Base-by-base conservation (phyloP, 345 rosid species). In the Aegle marmelos region DNA sequence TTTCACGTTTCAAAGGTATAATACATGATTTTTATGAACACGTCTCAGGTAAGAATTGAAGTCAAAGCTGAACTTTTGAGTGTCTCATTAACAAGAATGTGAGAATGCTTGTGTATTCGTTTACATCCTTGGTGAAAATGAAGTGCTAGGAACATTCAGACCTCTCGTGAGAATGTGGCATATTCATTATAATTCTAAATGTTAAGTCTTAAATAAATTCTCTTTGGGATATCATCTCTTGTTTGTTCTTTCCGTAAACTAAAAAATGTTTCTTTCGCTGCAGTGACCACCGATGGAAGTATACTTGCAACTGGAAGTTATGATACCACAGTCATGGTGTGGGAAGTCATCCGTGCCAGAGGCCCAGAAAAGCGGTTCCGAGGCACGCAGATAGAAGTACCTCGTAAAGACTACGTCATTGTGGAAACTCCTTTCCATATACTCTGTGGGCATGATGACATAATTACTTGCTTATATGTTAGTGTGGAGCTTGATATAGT, bases 301-400 rank as follows among this genome's bases (percentile, higher is more conserved):
- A 79, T 93, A 79, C 91, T 95, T 80, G 99, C 94, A 61, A 95
- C 98, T 78, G 99, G 99, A 87, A 95, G 99, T 88, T 90, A 89
- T 37, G 99, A 95, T 79, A 95, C 98, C 33, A 93, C 99, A 22
- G 97, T 95, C 77, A 95, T 95, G 99, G 94, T 95, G 60, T 95
- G 98, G 97, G 93, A 93, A 78, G 85, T 92, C 79, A 79, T 84
- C 60, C 96, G 89, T 76, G 83, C 77, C 81, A 85, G 78, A 82
- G 83, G 79, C 76, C 70, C 87, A 11, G 99, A 95, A 70, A 95
- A 91, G 83, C 88, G 90, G 83, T 89, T 83, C 66, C 86, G 91
- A 69, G 89, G 79, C 73, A 36, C 75, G 5, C 92, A 83, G 61
- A 59, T 85, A 50, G 98, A 91, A 53, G 61, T 75, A 66, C 83